phyloP scores from a whole-genome alignment of 768 basidiomycete species.

The Leucocoprinus sp. region DNA sequence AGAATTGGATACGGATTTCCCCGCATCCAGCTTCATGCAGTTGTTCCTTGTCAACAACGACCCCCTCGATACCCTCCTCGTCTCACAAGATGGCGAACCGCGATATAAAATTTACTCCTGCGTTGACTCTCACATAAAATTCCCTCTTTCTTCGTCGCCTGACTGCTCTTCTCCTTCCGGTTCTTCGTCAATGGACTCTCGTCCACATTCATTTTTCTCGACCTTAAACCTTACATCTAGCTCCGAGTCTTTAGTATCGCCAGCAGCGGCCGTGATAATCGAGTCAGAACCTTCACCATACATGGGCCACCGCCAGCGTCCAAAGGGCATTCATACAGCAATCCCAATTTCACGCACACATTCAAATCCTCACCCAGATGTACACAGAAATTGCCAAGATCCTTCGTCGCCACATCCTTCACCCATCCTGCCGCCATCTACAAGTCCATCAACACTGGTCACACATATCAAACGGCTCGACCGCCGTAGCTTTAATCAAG shows the following conservation, averaged over 20 bases:
- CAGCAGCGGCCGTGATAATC: not conserved
- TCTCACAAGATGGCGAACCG: slow-evolving; percentile 24
- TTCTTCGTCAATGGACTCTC: slow-evolving; percentile 1
- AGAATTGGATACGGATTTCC: not conserved
- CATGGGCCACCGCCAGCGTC: not conserved
- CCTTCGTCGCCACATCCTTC: not conserved
- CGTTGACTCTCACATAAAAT: not conserved
- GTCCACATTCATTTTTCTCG: not conserved
- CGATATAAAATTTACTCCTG: slow-evolving; percentile 26
- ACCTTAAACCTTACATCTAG: not conserved
- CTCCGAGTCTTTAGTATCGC: not conserved
- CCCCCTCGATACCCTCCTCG: slow-evolving; percentile 26
- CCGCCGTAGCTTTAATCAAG: slow-evolving; percentile 18
- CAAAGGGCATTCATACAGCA: not conserved
- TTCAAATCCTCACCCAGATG: slow-evolving; percentile 1
- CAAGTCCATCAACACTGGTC: slow-evolving; percentile 9
- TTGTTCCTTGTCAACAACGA: slow-evolving; percentile 31
- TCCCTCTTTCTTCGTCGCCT: not conserved
- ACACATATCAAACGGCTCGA: slow-evolving; percentile 25
- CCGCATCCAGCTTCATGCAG: slow-evolving; percentile 18
- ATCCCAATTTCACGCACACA: slow-evolving; percentile 2
- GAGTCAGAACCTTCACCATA: not conserved
- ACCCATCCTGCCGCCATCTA: not conserved
- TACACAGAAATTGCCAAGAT: not conserved
- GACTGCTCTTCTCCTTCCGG: not conserved